Evolutionary conservation across 176 grass and related monocot genomes (phyloP).

Genomic region (Urochloa ruziziensis): DNA sequence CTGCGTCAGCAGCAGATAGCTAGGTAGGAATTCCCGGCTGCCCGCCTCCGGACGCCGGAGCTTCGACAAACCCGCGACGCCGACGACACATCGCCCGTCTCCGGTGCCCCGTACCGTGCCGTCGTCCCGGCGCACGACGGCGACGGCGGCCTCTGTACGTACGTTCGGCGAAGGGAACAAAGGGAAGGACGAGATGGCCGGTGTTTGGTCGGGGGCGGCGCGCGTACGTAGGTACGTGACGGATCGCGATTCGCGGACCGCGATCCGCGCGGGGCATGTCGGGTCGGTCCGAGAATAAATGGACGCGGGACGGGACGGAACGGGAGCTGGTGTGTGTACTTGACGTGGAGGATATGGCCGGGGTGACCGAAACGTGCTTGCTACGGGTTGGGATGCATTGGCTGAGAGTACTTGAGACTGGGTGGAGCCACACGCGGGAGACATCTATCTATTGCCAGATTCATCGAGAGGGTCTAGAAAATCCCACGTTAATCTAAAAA

Average conservation of each 20-base stretch:
- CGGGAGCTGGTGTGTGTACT: neutral
- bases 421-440: too few species aligned
- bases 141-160: neutral
- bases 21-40: neutral
- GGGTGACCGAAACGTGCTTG: neutral
- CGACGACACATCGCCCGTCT: constrained; percentile 36
- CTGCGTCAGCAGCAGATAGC: neutral
- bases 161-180: neutral
- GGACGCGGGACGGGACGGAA: neutral
- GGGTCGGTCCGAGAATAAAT: constrained; percentile 3
- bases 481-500: too few species aligned
- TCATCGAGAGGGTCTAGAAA: too few species aligned
- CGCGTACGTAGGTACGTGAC: neutral
- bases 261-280: neutral
- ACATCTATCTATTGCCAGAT: too few species aligned
- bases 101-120: neutral
- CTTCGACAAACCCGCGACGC: constrained; percentile 15
- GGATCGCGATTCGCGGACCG: neutral
- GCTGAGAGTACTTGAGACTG: too few species aligned
- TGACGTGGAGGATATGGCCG: neutral
- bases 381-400: too few species aligned
- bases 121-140: neutral
- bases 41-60: constrained; percentile 12
- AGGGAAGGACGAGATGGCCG: neutral
- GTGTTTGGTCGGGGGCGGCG: neutral